A percentile compares a stretch with the other conserved stretches of the same genome.
phyloP scores from a whole-genome alignment of 164 flowering plant species.

The Sextonia rubra region DNA sequence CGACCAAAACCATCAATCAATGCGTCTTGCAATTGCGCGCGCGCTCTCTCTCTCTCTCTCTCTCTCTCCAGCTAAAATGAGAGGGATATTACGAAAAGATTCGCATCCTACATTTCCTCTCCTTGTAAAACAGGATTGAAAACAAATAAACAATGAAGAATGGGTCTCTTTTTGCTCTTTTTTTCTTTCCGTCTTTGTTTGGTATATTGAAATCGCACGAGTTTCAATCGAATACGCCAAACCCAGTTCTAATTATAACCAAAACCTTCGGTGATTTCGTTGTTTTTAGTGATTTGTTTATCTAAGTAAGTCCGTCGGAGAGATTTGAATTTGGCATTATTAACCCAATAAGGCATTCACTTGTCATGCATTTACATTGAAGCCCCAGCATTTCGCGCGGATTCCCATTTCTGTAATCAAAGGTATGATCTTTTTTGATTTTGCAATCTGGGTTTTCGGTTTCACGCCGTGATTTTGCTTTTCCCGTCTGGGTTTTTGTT shows the following conservation, averaged over 20 bases:
- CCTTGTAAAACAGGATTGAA: too few relatives aligned
- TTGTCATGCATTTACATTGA: background rate
- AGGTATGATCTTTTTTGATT: background rate
- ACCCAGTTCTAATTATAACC: background rate
- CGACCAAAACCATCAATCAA: too few relatives aligned
- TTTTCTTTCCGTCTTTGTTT: background rate
- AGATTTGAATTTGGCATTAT: background rate
- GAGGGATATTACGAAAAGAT: too few relatives aligned
- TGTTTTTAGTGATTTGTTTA: background rate
- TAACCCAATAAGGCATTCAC: background rate
- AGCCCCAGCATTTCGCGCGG: too few relatives aligned
- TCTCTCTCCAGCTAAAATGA: too few relatives aligned
- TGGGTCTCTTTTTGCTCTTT: background rate
- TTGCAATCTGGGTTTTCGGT: background rate
- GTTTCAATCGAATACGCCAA: background rate
- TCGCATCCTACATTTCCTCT: too few relatives aligned
- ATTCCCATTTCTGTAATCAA: too few relatives aligned
- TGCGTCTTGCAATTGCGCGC: too few relatives aligned
- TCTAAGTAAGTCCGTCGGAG: background rate
- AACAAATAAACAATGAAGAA: too few relatives aligned
- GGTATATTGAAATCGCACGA: background rate
- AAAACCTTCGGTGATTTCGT: background rate
- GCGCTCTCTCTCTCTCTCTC: too few relatives aligned
- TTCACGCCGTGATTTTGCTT: background rate
- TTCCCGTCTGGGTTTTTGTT: conserved; percentile 4